Evolutionary conservation across 148 eudicot species (phyloP).

Genomic region (Agrostemma githago): DNA sequence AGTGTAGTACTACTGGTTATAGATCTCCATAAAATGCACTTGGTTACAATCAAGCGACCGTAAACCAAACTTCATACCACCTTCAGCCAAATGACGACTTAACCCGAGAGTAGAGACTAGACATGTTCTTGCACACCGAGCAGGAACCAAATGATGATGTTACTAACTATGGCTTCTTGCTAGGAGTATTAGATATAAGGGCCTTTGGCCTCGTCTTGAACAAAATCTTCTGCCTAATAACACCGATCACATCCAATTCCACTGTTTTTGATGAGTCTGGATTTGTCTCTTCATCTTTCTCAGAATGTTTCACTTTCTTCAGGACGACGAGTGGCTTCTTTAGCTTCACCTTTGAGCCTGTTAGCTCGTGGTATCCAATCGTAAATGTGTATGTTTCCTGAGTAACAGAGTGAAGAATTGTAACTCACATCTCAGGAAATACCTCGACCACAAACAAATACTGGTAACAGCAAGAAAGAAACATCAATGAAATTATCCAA

Average conservation of each 20-base stretch:
- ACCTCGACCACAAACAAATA: too few species aligned
- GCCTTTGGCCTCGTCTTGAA: slow-evolving; percentile 95
- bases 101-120: background rate
- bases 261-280: slow-evolving; percentile 30
- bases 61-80: background rate
- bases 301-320: slow-evolving; percentile 53
- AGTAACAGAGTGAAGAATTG: slow-evolving; percentile 3
- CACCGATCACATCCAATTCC: slow-evolving; percentile 75
- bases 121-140: background rate
- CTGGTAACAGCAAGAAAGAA: background rate
- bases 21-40: background rate
- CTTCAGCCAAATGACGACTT: background rate
- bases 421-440: background rate
- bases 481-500: background rate
- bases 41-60: background rate
- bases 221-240: slow-evolving; percentile 72
- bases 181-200: slow-evolving; percentile 49
- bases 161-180: slow-evolving; percentile 21
- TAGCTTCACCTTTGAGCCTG: slow-evolving; percentile 65
- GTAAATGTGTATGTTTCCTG: slow-evolving; percentile 82
- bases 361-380: slow-evolving; percentile 85
- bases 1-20: too few species aligned
- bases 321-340: slow-evolving; percentile 87
- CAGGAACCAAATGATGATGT: background rate
- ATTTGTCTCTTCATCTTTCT: slow-evolving; percentile 13